A percentile compares a stretch with the other conserved stretches of the same genome.
Evolutionary conservation across 176 grass and related monocot species (phyloP).

Genomic region (Thalia dealbata): DNA sequence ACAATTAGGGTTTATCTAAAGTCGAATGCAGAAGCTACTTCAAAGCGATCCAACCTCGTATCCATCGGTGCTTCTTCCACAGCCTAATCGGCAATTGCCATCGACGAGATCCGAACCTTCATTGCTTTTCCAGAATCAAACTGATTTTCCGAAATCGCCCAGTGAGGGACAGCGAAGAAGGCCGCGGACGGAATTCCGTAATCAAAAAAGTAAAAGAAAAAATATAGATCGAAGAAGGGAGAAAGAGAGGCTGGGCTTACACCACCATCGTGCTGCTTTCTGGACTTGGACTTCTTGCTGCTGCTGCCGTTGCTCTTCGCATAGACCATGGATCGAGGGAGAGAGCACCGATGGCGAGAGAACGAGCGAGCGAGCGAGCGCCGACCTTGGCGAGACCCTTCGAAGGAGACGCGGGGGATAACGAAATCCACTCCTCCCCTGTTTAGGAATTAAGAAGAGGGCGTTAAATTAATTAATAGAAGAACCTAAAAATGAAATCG

Average conservation of each 20-base stretch:
- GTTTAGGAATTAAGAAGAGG: too few relatives aligned
- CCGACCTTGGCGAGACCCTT: too few relatives aligned
- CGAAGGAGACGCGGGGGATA: too few relatives aligned
- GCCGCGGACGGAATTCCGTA: neutral
- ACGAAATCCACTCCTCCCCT: too few relatives aligned
- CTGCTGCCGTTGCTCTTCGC: neutral
- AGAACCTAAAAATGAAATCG: too few relatives aligned
- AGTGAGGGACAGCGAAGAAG: neutral
- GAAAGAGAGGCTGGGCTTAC: neutral
- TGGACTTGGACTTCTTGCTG: constrained; percentile 6
- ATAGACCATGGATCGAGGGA: neutral
- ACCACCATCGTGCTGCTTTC: neutral
- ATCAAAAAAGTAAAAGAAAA: neutral
- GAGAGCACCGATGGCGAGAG: neutral
- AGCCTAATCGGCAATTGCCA: neutral
- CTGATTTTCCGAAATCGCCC: neutral
- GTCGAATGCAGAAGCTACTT: too few relatives aligned
- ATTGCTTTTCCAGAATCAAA: neutral
- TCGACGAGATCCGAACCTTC: neutral
- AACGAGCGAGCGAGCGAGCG: neutral
- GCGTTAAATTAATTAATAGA: too few relatives aligned
- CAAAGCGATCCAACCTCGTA: neutral
- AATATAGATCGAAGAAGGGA: neutral
- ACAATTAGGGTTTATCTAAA: too few relatives aligned
- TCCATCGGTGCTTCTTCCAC: neutral